Evolutionary conservation across 2,329 filamentous ascomycete species (phyloP).

Genomic region (Aspergillus intermedius): DNA sequence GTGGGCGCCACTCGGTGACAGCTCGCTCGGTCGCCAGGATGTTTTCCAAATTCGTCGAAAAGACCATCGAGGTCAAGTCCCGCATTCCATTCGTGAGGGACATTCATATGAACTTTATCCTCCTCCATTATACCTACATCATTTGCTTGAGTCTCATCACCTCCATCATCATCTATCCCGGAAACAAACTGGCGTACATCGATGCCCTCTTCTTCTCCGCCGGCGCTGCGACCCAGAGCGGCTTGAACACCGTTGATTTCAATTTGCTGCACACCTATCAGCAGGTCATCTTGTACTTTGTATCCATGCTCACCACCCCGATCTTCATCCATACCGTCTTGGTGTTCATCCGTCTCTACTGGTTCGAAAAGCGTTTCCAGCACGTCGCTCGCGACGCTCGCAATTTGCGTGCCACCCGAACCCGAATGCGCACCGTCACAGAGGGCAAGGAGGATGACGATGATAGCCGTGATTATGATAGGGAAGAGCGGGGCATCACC

Average conservation of each 20-base stretch:
- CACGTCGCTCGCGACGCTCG: slow-evolving; percentile 69
- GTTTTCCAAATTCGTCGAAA: slow-evolving; percentile 22
- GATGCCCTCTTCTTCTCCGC: slow-evolving; percentile 85
- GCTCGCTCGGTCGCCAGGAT: slow-evolving; percentile 13
- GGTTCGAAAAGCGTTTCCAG: slow-evolving; percentile 96
- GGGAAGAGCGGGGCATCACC: slow-evolving; percentile 34
- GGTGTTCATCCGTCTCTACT: slow-evolving; percentile 88
- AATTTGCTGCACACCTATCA: slow-evolving; percentile 65
- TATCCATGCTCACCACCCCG: slow-evolving; percentile 69
- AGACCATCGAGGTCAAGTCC: slow-evolving; percentile 19
- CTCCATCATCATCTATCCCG: slow-evolving; percentile 69
- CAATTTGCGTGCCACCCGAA: slow-evolving; percentile 58
- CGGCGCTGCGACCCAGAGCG: slow-evolving; percentile 84
- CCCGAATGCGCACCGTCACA: slow-evolving; percentile 49
- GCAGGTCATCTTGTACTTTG: slow-evolving; percentile 65
- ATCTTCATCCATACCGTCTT: slow-evolving; percentile 80
- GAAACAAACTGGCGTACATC: slow-evolving; percentile 63
- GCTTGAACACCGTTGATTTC: slow-evolving; percentile 70
- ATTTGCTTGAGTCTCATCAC: slow-evolving; percentile 64
- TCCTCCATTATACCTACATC: slow-evolving; percentile 64
- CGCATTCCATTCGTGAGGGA: slow-evolving; percentile 32
- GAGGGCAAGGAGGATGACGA: slow-evolving; percentile 39
- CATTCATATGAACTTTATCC: slow-evolving; percentile 40
- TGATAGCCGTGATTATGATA: slow-evolving; percentile 28
- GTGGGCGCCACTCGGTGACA: not conserved